Evolutionary conservation across 345 rosid species (phyloP).

Genomic region (Gynandropsis gynandra): DNA sequence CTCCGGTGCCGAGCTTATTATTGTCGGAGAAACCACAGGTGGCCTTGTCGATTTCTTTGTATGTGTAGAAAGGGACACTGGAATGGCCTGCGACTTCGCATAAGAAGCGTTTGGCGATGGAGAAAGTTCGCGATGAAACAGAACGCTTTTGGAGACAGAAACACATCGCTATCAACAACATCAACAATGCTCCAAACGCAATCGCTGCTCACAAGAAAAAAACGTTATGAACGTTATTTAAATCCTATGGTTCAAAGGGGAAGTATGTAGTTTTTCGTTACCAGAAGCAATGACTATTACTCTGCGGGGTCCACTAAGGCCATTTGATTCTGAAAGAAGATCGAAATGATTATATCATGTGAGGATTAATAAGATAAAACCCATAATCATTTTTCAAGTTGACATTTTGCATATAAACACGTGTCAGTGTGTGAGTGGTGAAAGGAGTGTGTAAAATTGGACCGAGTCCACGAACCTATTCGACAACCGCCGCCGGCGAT

Average conservation of each 20-base stretch:
- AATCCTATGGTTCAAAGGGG: background rate
- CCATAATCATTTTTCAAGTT: too few species aligned
- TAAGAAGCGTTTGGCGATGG: conserved; percentile 56
- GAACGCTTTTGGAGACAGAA: conserved; percentile 32
- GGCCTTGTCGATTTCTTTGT: conserved; percentile 72
- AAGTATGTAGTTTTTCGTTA: background rate
- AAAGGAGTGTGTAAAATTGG: background rate
- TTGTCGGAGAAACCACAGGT: conserved; percentile 59
- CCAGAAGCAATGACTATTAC: too few species aligned
- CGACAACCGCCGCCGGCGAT: conserved; percentile 43
- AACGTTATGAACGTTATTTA: background rate
- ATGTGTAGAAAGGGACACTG: conserved; percentile 56
- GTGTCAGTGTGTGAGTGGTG: background rate
- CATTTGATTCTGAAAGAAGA: too few species aligned
- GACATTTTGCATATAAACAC: too few species aligned
- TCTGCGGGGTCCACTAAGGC: too few species aligned
- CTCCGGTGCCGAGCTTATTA: conserved; percentile 77
- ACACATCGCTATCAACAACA: conserved; percentile 31
- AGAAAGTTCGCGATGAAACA: conserved; percentile 26
- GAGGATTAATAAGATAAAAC: too few species aligned
- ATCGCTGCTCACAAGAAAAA: conserved; percentile 27
- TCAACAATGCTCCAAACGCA: conserved; percentile 33
- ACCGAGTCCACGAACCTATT: conserved; percentile 37
- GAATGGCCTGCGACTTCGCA: conserved; percentile 26
- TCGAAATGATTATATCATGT: too few species aligned